A percentile compares a stretch with the other conserved stretches of the same genome.
phyloP scores from a whole-genome alignment of 2,329 filamentous ascomycete genomes.

The Colletotrichum lindemuthianum region DNA sequence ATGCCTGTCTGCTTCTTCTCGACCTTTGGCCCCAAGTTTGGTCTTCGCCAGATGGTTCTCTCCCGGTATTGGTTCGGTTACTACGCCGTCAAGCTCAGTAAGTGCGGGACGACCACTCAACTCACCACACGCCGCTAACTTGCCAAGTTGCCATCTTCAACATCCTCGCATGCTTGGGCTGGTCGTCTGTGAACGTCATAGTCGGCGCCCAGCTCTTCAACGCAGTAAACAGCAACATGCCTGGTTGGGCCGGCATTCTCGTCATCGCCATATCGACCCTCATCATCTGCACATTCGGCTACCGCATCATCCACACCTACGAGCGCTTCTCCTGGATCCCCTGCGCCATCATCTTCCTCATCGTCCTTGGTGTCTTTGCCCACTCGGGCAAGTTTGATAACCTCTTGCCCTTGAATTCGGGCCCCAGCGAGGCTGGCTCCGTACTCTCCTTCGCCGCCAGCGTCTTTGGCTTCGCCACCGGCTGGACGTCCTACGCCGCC shows the following conservation, averaged over 20 bases:
- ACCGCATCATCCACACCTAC: constrained; percentile 80
- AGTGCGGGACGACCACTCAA: constrained; percentile 40
- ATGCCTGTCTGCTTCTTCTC: constrained; percentile 81
- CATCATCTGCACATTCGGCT: constrained; percentile 77
- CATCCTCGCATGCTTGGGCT: constrained; percentile 76
- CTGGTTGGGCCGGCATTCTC: constrained; percentile 78
- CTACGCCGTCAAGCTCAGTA: constrained; percentile 74
- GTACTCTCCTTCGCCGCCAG: constrained; percentile 74
- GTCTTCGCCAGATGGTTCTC: constrained; percentile 83
- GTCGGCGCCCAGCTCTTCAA: constrained; percentile 82
- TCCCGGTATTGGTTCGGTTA: constrained; percentile 81
- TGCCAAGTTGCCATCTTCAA: constrained; percentile 74
- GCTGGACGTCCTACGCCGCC: constrained; percentile 79
- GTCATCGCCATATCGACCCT: constrained; percentile 80
- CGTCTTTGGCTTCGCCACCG: constrained; percentile 74
- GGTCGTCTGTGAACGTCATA: constrained; percentile 81
- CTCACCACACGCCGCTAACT: not conserved
- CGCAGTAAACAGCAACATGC: constrained; percentile 75
- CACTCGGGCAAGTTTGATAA: constrained; percentile 73
- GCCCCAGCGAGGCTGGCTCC: constrained; percentile 67
- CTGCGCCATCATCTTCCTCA: constrained; percentile 76
- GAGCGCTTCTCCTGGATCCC: constrained; percentile 82
- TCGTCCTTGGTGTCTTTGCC: constrained; percentile 75
- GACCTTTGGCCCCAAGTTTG: constrained; percentile 78
- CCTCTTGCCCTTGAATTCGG: constrained; percentile 63